Evolutionary conservation across 2,329 filamentous ascomycete species (phyloP).

Genomic region (Alternaria viburni): DNA sequence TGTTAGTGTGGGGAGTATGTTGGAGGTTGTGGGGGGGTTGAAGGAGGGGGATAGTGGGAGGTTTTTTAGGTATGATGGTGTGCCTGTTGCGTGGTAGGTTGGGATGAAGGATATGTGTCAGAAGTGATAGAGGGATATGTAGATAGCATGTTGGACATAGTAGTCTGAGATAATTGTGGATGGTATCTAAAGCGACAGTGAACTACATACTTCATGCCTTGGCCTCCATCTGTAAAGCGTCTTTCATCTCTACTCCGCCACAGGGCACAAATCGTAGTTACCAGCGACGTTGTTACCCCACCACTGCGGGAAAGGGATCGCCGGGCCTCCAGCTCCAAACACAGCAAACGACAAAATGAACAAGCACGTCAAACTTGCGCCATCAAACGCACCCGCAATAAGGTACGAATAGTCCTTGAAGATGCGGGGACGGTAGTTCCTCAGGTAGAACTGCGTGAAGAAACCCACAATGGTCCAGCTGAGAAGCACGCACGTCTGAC

Average conservation of each 20-base stretch:
- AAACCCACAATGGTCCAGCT: constrained; percentile 22
- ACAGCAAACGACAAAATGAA: constrained; percentile 23
- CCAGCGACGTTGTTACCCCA: constrained; percentile 22
- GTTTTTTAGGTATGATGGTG: constrained; percentile 47
- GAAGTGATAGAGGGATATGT: not conserved
- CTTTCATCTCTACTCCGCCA: constrained; percentile 8
- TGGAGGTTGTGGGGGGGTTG: constrained; percentile 43
- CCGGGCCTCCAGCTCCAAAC: constrained; percentile 18
- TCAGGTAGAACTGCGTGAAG: constrained; percentile 22
- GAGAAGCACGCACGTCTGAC: constrained; percentile 17
- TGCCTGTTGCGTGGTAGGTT: constrained; percentile 43
- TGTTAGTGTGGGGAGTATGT: constrained; percentile 49
- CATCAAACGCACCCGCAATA: constrained; percentile 20
- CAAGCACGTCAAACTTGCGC: constrained; percentile 17
- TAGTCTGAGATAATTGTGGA: not conserved
- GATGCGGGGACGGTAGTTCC: constrained; percentile 23
- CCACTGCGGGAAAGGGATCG: constrained; percentile 17
- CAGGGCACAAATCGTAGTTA: constrained; percentile 20
- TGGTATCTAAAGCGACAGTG: not conserved
- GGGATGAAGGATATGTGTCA: not conserved
- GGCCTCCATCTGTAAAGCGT: not conserved
- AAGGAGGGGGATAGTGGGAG: constrained; percentile 45
- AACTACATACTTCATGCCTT: not conserved
- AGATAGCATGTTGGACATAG: not conserved
- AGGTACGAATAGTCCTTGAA: constrained; percentile 26